Percentiles rank a stretch among this genome's conserved stretches.
These are phyloP conservation scores for Lantana camara DNA, from an alignment of 257 asterid species.

Conservation along the genomic window DNA sequence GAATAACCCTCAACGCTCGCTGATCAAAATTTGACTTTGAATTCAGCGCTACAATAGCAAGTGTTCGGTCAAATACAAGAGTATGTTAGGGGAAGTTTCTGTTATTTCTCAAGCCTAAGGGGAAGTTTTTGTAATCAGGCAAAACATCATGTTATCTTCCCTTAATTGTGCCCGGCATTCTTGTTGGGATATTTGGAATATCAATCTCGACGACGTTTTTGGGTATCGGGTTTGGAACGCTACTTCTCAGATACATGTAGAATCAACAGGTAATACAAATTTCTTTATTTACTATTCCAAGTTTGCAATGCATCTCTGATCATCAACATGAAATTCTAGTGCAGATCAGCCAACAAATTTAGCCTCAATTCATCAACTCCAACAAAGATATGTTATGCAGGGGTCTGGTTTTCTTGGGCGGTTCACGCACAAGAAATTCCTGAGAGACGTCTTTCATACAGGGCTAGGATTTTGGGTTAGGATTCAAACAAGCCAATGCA, in stretches of 20 bases:
- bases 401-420: not conserved
- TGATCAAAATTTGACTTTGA: no score
- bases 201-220: slow-evolving; percentile 72
- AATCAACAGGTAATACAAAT: not conserved
- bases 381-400: not conserved
- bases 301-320: not conserved
- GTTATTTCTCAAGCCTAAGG: no score
- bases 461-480: not conserved
- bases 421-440: not conserved
- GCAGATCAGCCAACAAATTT: no score
- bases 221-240: no score
- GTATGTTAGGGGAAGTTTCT: no score
- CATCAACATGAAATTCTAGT: not conserved
- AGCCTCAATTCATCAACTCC: not conserved
- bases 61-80: no score
- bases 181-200: slow-evolving; percentile 78
- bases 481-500: not conserved
- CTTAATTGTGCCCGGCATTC: slow-evolving; percentile 73
- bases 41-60: no score
- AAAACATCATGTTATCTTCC: no score
- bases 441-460: not conserved
- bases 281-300: not conserved
- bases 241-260: slow-evolving; percentile 55
- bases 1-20: no score
- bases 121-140: no score